Conservation (phyloP, 139 green algal species). For the Zygnema circumcarinatum region DNA sequence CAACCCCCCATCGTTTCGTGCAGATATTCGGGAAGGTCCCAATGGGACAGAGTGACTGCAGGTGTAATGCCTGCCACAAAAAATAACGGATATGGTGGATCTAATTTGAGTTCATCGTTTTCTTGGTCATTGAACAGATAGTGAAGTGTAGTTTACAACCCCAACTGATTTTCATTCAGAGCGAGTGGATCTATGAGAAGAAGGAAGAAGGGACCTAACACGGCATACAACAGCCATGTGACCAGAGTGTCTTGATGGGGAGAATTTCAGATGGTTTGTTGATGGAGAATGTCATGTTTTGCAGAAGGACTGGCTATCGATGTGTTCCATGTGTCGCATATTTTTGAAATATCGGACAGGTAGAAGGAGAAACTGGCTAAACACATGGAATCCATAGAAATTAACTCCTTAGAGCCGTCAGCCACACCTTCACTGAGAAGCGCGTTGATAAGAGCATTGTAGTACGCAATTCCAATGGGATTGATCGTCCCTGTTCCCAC, state of each 20-base stretch:
- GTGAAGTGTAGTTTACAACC: background rate
- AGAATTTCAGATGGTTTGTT: too few relatives aligned
- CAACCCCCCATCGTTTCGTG: slow-evolving; percentile 31
- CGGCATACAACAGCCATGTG: too few relatives aligned
- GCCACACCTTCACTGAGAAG: background rate
- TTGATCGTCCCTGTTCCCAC: slow-evolving; percentile 17
- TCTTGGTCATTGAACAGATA: background rate
- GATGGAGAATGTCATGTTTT: too few relatives aligned
- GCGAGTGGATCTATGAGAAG: too few relatives aligned
- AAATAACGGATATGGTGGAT: background rate
- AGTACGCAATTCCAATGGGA: slow-evolving; percentile 1
- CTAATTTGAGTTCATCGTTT: background rate
- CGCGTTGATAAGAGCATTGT: slow-evolving; percentile 17
- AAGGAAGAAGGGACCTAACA: too few relatives aligned
- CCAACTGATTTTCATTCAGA: background rate
- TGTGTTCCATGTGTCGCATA: too few relatives aligned
- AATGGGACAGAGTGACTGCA: slow-evolving; percentile 53
- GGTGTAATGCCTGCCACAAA: slow-evolving; percentile 39
- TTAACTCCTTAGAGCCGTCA: background rate
- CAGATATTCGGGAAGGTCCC: slow-evolving; percentile 39
- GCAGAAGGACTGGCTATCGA: too few relatives aligned
- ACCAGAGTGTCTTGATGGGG: too few relatives aligned
- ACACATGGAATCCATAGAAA: background rate
- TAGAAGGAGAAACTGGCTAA: slow-evolving; percentile 13
- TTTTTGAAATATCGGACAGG: too few relatives aligned